Conservation (phyloP, 2,329 filamentous ascomycete genomes). For the Pseudogymnoascus sp. region DNA sequence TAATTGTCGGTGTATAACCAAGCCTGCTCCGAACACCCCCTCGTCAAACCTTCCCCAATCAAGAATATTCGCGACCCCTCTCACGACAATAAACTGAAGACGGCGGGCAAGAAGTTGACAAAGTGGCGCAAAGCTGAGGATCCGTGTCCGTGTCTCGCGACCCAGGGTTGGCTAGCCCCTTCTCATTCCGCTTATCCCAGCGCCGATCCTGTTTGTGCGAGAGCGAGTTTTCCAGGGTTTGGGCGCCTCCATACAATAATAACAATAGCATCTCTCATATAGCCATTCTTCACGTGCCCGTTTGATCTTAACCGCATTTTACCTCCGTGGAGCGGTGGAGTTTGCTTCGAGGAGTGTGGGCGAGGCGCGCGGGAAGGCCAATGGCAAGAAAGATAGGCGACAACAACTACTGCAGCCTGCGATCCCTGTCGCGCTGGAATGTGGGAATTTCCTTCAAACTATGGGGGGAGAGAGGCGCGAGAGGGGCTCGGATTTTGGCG, state of each 20-base stretch:
- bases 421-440: constrained; percentile 6
- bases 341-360: neutral
- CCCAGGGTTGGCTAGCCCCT: neutral
- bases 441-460: neutral
- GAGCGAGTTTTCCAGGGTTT: neutral
- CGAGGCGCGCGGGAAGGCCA: constrained; percentile 2
- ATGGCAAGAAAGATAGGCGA: constrained; percentile 1
- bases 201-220: constrained; percentile 2
- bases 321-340: neutral
- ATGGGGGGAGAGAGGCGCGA: neutral
- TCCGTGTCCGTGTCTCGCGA: neutral
- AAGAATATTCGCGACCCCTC: neutral
- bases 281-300: neutral
- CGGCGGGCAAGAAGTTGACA: neutral
- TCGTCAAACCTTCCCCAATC: constrained; percentile 6
- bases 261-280: neutral
- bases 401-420: neutral
- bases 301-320: neutral
- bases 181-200: neutral
- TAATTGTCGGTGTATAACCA: constrained; percentile 4
- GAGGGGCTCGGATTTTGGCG: neutral
- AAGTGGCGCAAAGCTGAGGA: constrained; percentile 5
- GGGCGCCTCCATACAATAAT: neutral
- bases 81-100: neutral
- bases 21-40: neutral